Conservation (phyloP, 257 asterid species). For the Petunia axillaris region DNA sequence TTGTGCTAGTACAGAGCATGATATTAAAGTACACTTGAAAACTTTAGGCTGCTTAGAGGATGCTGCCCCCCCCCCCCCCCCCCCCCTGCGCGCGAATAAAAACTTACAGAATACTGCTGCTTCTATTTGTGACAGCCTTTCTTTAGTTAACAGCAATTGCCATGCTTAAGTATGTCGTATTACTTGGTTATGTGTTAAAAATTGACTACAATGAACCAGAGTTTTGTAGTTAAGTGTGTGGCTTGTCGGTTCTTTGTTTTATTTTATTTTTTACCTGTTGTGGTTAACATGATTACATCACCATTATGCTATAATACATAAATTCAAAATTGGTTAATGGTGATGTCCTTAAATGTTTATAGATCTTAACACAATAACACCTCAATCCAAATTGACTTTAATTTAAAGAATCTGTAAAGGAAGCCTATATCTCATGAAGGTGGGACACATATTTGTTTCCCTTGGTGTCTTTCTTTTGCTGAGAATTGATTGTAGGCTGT, state of each 20-base stretch:
- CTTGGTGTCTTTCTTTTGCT: not conserved
- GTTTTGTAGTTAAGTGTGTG: not conserved
- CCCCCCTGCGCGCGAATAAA: no score
- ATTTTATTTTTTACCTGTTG: no score
- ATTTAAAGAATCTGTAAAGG: conserved; percentile 18
- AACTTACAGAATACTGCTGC: no score
- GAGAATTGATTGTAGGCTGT: conserved; percentile 31
- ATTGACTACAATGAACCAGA: not conserved
- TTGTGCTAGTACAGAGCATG: conserved; percentile 8
- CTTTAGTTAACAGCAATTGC: no score
- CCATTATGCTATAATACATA: conserved; percentile 2
- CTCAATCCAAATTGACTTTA: not conserved
- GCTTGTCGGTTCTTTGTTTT: not conserved
- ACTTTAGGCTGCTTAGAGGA: not conserved
- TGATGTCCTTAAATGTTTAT: not conserved
- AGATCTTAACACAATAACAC: not conserved
- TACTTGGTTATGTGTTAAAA: not conserved
- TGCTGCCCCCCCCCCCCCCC: no score
- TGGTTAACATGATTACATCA: not conserved
- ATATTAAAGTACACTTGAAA: conserved; percentile 17
- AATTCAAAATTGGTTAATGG: conserved; percentile 6
- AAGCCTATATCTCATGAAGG: not conserved
- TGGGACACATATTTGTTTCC: not conserved
- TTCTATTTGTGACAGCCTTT: no score
- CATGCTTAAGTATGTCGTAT: no score